A percentile compares a stretch with the other conserved stretches of the same genome.
Conservation (phyloP, 176 grass and related monocot species). For the Panicum miliaceum region DNA sequence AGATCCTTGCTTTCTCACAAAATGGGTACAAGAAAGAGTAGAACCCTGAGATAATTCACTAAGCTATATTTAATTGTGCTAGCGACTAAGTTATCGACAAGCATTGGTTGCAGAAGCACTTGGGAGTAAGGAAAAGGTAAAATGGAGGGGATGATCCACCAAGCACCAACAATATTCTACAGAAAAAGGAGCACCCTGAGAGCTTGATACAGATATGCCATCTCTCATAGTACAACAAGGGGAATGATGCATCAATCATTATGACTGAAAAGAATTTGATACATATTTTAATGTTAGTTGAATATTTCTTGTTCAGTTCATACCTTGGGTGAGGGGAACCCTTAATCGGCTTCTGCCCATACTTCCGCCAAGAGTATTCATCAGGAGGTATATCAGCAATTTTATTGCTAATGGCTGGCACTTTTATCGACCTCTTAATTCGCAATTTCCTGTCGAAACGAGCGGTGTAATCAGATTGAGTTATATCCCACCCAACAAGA, state of each 20-base stretch:
- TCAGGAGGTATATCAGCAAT: conserved; percentile 92
- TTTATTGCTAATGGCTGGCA: conserved; percentile 96
- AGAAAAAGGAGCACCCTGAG: conserved; percentile 45
- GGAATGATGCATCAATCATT: conserved; percentile 42
- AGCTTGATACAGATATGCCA: conserved; percentile 49
- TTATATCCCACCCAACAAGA: conserved; percentile 12
- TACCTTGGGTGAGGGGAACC: conserved; percentile 99
- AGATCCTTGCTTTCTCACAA: conserved; percentile 35
- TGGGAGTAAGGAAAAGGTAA: conserved; percentile 45
- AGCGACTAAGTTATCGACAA: conserved; percentile 30
- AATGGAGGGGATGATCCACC: conserved; percentile 46
- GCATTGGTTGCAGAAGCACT: conserved; percentile 40
- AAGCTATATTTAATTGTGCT: conserved; percentile 46
- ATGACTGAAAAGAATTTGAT: conserved; percentile 21
- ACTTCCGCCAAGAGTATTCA: conserved; percentile 98
- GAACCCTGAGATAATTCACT: conserved; percentile 26
- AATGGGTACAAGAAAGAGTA: conserved; percentile 10
- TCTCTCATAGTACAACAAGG: conserved; percentile 42
- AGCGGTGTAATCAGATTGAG: conserved; percentile 13
- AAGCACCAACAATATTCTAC: conserved; percentile 52
- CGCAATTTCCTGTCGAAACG: conserved; percentile 66
- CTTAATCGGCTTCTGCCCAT: conserved; percentile 97
- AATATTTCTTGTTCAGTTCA: conserved; percentile 33
- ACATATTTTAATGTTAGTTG: conserved; percentile 28
- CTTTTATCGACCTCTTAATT: conserved; percentile 90